These are phyloP conservation scores for Tolypocladium sp. DNA, from an alignment of 2,329 filamentous ascomycete species.

Conservation along the genomic window DNA sequence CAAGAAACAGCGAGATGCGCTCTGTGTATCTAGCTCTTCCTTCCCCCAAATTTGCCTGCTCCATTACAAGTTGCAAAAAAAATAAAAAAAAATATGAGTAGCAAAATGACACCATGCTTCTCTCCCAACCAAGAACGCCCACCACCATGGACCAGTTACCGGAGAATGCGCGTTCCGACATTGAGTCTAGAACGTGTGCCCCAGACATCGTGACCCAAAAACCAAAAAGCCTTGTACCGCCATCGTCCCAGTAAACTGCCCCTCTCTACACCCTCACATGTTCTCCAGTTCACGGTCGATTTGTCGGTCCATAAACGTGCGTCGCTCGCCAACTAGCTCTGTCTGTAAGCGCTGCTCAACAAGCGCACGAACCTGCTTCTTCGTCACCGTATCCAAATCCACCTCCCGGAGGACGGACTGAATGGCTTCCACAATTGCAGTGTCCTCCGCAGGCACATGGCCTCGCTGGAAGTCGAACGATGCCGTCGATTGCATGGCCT, in stretches of 20 bases:
- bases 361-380: slow-evolving; percentile 88
- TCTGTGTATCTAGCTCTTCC: neutral
- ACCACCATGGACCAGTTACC: neutral
- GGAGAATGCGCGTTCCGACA: neutral
- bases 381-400: slow-evolving; percentile 93
- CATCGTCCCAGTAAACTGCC: neutral
- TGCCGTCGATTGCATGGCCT: slow-evolving; percentile 38
- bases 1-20: neutral
- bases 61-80: neutral
- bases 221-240: neutral
- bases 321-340: slow-evolving; percentile 76
- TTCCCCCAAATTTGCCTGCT: neutral
- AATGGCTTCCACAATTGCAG: slow-evolving; percentile 74
- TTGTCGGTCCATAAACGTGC: slow-evolving; percentile 81
- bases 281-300: slow-evolving; percentile 91
- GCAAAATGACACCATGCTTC: neutral
- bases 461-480: slow-evolving; percentile 55
- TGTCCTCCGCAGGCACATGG: slow-evolving; percentile 63
- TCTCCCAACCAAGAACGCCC: neutral
- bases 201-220: neutral
- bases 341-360: slow-evolving; percentile 91
- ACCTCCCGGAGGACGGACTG: slow-evolving; percentile 76
- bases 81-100: neutral
- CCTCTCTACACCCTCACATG: slow-evolving; percentile 53
- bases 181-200: neutral